phyloP scores from a whole-genome alignment of 2,329 filamentous ascomycete genomes.

The Botryotinia calthae region DNA sequence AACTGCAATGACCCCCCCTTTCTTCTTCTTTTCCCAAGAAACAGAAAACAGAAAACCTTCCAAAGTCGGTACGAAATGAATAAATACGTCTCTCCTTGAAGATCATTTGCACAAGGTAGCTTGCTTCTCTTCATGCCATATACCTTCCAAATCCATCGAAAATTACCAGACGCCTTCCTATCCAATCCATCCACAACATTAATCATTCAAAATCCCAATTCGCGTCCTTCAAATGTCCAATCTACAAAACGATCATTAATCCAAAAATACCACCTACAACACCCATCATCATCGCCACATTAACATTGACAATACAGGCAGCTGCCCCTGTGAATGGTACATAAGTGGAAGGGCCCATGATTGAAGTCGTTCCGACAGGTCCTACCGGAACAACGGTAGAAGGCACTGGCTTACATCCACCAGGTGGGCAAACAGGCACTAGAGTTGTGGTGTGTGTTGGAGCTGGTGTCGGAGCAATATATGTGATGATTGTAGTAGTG shows the following conservation, averaged over 20 bases:
- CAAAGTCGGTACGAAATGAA: not conserved
- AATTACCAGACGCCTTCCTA: not conserved
- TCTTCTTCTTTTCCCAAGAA: not conserved
- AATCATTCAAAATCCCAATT: not conserved
- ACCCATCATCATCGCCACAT: not conserved
- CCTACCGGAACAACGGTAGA: not conserved
- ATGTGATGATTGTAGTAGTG: slow-evolving; percentile 11
- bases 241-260: slow-evolving; percentile 9
- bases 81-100: not conserved
- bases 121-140: not conserved
- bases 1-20: not conserved
- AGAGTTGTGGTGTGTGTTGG: not conserved
- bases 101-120: not conserved
- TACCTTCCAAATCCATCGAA: not conserved
- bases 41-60: not conserved
- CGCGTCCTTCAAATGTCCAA: too few species aligned
- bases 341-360: slow-evolving; percentile 15
- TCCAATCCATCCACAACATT: not conserved
- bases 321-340: slow-evolving; percentile 13
- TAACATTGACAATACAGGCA: not conserved
- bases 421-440: not conserved
- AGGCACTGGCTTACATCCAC: not conserved
- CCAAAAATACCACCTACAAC: not conserved
- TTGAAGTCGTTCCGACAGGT: slow-evolving; percentile 9
- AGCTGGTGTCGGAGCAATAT: not conserved